Conservation (phyloP, 192 early-diverging fungal species). For the Cladochytrium replicatum region DNA sequence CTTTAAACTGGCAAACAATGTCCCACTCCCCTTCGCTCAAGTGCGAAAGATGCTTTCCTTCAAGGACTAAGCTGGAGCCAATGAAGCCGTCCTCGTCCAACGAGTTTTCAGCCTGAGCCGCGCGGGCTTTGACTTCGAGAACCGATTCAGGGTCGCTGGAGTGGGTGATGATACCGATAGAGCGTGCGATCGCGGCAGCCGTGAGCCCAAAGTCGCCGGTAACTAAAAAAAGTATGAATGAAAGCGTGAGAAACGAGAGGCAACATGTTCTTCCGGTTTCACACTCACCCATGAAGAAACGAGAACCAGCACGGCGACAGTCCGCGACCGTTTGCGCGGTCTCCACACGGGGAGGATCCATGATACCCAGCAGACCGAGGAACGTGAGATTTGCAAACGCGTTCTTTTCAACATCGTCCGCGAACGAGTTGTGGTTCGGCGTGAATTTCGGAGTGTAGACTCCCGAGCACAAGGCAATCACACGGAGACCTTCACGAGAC, state of each 20-base stretch:
- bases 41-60: conserved; percentile 51
- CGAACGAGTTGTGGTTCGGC: not conserved
- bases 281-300: conserved; percentile 75
- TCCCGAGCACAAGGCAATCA: no score
- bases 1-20: conserved; percentile 45
- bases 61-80: conserved; percentile 52
- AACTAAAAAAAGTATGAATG: conserved; percentile 21
- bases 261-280: no score
- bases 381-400: conserved; percentile 40
- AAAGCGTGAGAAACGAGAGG: no score
- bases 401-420: not conserved
- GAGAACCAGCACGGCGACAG: conserved; percentile 54
- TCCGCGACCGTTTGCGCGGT: conserved; percentile 50
- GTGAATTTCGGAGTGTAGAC: conserved; percentile 22
- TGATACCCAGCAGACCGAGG: conserved; percentile 66
- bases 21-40: conserved; percentile 65
- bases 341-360: conserved; percentile 77
- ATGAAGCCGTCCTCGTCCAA: conserved; percentile 76
- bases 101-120: conserved; percentile 56
- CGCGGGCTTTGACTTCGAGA: conserved; percentile 43
- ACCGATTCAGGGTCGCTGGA: conserved; percentile 17
- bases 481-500: conserved; percentile 48
- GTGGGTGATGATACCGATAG: conserved; percentile 68
- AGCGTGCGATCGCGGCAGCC: conserved; percentile 67
- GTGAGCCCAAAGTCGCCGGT: conserved; percentile 74